These are phyloP conservation scores for Tephrocybe sp. DNA, from an alignment of 768 basidiomycete genomes.

Conservation along the genomic window DNA sequence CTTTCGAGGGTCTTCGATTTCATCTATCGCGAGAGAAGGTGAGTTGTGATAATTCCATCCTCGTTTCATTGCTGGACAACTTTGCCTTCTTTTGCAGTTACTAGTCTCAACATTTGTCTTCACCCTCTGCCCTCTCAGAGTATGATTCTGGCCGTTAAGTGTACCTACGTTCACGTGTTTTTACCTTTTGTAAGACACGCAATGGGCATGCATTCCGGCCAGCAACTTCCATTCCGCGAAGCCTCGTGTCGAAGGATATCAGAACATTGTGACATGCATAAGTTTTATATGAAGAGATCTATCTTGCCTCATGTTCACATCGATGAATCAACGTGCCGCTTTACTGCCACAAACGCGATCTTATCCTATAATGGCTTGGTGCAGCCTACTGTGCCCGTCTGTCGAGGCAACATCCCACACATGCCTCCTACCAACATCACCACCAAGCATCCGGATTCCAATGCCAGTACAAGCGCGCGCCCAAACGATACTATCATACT, in stretches of 20 bases:
- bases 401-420: not conserved
- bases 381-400: not conserved
- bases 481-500: not conserved
- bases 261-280: not conserved
- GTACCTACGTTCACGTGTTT: no score
- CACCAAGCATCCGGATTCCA: not conserved
- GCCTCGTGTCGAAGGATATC: not conserved
- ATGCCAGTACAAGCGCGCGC: not conserved
- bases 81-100: no score
- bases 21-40: no score
- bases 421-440: slow-evolving; percentile 1
- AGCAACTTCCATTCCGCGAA: not conserved
- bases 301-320: not conserved
- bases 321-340: not conserved
- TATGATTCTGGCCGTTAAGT: no score
- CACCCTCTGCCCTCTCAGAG: no score
- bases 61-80: no score
- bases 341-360: not conserved
- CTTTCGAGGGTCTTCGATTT: no score
- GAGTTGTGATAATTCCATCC: no score
- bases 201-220: not conserved
- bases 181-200: not conserved
- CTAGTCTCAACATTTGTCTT: no score
- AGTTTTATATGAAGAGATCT: not conserved
- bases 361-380: not conserved